Evolutionary conservation across 2,329 filamentous ascomycete species (phyloP).

Genomic region (Fusarium sp.): DNA sequence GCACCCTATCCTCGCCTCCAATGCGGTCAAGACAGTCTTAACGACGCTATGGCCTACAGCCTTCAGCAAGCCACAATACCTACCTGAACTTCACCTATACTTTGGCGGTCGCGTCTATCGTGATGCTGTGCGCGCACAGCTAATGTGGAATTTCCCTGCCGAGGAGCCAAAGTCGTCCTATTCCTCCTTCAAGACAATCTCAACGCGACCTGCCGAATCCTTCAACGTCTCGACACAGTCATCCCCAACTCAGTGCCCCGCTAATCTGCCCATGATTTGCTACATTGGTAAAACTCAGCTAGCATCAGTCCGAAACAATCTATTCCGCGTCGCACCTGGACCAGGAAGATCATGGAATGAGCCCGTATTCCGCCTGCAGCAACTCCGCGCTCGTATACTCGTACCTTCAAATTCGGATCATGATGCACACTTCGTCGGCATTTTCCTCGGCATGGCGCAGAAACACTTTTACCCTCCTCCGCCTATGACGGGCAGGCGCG

Average conservation of each 20-base stretch:
- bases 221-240: slow-evolving; percentile 46
- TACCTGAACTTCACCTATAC: slow-evolving; percentile 62
- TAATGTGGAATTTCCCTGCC: slow-evolving; percentile 62
- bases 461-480: slow-evolving; percentile 61
- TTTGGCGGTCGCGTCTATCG: slow-evolving; percentile 63
- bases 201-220: slow-evolving; percentile 34
- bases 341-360: slow-evolving; percentile 59
- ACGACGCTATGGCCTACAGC: slow-evolving; percentile 59
- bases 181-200: slow-evolving; percentile 5
- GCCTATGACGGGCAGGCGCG: slow-evolving; percentile 38
- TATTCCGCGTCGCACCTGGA: slow-evolving; percentile 61
- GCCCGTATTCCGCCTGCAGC: slow-evolving; percentile 63
- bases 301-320: slow-evolving; percentile 59
- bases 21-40: slow-evolving; percentile 61
- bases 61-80: slow-evolving; percentile 49
- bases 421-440: slow-evolving; percentile 65
- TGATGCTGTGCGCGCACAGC: slow-evolving; percentile 61
- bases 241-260: slow-evolving; percentile 40
- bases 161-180: slow-evolving; percentile 46
- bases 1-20: slow-evolving; percentile 54
- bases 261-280: slow-evolving; percentile 54
- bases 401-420: slow-evolving; percentile 63
- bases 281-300: slow-evolving; percentile 65
- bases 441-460: slow-evolving; percentile 70
- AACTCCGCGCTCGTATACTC: slow-evolving; percentile 61